These are phyloP conservation scores for Pseudogymnoascus sp. DNA, from an alignment of 2,329 filamentous ascomycete species.

Conservation along the genomic window DNA sequence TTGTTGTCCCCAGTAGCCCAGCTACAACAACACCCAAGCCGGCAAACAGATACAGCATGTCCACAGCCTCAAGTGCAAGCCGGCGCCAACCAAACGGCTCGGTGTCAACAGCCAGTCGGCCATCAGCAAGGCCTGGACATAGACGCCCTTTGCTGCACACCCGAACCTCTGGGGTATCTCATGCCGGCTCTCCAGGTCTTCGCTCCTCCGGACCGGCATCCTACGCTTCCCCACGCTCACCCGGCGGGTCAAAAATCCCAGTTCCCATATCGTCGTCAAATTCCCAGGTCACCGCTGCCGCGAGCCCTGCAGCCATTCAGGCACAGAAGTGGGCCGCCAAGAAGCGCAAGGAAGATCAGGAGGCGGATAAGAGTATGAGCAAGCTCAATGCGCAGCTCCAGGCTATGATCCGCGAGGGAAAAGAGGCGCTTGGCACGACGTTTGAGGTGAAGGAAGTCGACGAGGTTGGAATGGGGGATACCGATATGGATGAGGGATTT, in stretches of 20 bases:
- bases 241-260: conserved; percentile 17
- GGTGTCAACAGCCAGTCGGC: conserved; percentile 20
- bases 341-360: conserved; percentile 63
- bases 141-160: conserved; percentile 29
- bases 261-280: conserved; percentile 5
- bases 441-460: conserved; percentile 48
- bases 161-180: conserved; percentile 38
- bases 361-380: conserved; percentile 71
- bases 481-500: not conserved
- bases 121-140: conserved; percentile 26
- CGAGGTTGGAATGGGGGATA: conserved; percentile 6
- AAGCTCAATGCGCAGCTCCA: conserved; percentile 72
- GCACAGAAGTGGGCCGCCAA: conserved; percentile 67
- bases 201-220: conserved; percentile 42
- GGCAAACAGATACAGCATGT: conserved; percentile 21
- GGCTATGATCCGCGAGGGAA: conserved; percentile 83
- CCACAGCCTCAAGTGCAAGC: conserved; percentile 22
- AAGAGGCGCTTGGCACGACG: conserved; percentile 72
- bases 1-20: conserved; percentile 44
- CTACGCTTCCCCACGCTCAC: conserved; percentile 43
- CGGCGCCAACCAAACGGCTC: conserved; percentile 4
- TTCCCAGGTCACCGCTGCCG: conserved; percentile 11
- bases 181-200: conserved; percentile 38
- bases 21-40: conserved; percentile 7
- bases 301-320: conserved; percentile 45